Evolutionary conservation across 306 rosid genomes (phyloP), one percentile per base, ranked within the genome.

Genomic region (Betula pendula): DNA sequence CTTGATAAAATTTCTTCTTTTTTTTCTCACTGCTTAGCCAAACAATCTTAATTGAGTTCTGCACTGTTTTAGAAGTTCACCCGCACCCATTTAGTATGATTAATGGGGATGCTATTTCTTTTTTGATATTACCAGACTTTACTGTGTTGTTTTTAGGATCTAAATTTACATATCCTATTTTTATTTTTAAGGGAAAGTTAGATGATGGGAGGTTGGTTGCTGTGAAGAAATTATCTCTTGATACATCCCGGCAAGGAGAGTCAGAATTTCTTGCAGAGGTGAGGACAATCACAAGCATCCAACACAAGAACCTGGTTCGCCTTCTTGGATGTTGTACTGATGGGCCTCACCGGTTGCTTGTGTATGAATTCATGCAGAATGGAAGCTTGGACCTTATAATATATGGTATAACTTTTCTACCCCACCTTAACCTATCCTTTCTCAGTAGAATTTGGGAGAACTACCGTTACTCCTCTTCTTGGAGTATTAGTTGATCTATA

Each of bases 221-320:
- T 10, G 92, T 86, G 8, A 94, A 94, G 90, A 88, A 86, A 83
- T 74, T 94, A 73, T 90, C 94, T 45, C 84, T 90, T 27, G 89
- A 89, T 76, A 92, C 87, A 83, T 92, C 97, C 51, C 92, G 84
- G 4, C 97, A 95, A 82, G 98, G 98, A 76, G 98, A 92, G 81
- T 60, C 70, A 43, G 97, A 92, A 59, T 95, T 95, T 85, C 90
- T 88, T 73, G 71, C 92, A 47, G 98, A 95, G 81, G 96, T 95
- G 86, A 92, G 89, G 81, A 60, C 88, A 84, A 90, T 92, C 81
- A 88, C 95, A 13, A 90, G 97, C 83, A 93, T 92, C 73, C 98
- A 95, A 74, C 98, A 95, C 86, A 92, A 87, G 77, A 92, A 92
- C 84, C 88, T 95, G 22, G 93, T 95, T 81, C 92, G 90, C 60